Evolutionary conservation across 805 yeast species (phyloP).

Genomic region (Priceomyces medius): DNA sequence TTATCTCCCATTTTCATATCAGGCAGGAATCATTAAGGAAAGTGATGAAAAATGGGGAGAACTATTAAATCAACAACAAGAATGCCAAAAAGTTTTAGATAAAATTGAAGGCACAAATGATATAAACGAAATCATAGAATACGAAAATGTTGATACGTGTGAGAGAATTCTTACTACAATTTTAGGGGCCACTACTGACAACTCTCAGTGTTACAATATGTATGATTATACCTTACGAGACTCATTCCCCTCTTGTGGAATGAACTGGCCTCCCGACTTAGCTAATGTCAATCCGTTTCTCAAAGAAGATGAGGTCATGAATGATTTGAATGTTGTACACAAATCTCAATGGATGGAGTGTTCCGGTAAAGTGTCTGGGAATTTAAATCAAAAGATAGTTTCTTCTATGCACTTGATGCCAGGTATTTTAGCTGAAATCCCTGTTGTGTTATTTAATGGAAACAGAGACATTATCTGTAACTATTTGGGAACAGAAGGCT

Average conservation of each 20-base stretch:
- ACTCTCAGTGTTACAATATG: constrained; percentile 71
- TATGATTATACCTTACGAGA: constrained; percentile 76
- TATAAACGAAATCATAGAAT: constrained; percentile 16
- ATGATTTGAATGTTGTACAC: constrained; percentile 49
- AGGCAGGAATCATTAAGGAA: constrained; percentile 52
- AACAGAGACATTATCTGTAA: constrained; percentile 89
- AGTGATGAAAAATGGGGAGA: constrained; percentile 37
- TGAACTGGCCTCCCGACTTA: constrained; percentile 83
- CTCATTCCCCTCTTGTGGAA: constrained; percentile 81
- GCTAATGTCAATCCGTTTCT: constrained; percentile 51
- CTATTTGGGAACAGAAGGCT: constrained; percentile 65
- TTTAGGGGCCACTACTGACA: constrained; percentile 33
- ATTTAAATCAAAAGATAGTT: constrained; percentile 47
- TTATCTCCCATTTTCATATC: constrained; percentile 67
- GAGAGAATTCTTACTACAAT: constrained; percentile 46
- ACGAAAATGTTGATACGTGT: constrained; percentile 38
- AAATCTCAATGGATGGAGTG: constrained; percentile 75
- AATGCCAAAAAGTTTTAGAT: constrained; percentile 57
- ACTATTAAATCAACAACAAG: constrained; percentile 51
- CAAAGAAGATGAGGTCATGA: constrained; percentile 42
- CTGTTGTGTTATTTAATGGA: constrained; percentile 79
- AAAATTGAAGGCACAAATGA: constrained; percentile 18
- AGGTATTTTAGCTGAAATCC: constrained; percentile 52
- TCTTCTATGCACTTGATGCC: constrained; percentile 74
- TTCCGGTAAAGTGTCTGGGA: constrained; percentile 52